These are phyloP conservation scores for Xylaria sp. DNA, from an alignment of 2,329 filamentous ascomycete genomes.

Conservation along the genomic window DNA sequence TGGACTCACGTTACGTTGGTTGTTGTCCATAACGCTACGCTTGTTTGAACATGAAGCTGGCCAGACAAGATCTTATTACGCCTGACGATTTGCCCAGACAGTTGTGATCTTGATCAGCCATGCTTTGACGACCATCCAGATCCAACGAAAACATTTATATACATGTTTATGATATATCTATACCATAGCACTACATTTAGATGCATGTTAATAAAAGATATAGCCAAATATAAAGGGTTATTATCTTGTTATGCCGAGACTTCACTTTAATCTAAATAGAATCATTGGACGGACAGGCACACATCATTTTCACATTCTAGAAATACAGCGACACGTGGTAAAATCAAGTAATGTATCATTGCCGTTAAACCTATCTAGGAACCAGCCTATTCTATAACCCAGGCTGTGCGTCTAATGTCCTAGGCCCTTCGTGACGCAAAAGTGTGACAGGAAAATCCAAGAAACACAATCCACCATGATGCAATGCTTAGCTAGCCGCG, in stretches of 20 bases:
- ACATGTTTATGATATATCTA: too few species aligned
- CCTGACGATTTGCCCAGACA: background rate
- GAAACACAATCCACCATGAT: constrained; percentile 9
- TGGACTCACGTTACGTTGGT: constrained; percentile 36
- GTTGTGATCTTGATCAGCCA: background rate
- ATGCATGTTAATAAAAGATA: too few species aligned
- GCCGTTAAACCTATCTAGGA: constrained; percentile 23
- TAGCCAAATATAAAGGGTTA: too few species aligned
- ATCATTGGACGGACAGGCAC: background rate
- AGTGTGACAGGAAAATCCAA: constrained; percentile 16
- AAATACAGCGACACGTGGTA: background rate
- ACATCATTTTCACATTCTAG: background rate
- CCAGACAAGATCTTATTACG: background rate
- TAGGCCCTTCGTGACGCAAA: constrained; percentile 19
- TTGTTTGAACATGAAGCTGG: constrained; percentile 5
- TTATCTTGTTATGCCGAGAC: too few species aligned
- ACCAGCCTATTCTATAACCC: constrained; percentile 34
- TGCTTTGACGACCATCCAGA: background rate
- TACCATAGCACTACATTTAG: too few species aligned
- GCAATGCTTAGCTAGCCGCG: constrained; percentile 6
- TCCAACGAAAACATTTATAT: too few species aligned
- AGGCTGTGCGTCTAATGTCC: constrained; percentile 21
- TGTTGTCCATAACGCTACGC: constrained; percentile 21
- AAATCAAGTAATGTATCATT: constrained; percentile 10
- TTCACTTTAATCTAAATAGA: too few species aligned